phyloP scores from a whole-genome alignment of 805 yeast species.

The Ogataea sp. region DNA sequence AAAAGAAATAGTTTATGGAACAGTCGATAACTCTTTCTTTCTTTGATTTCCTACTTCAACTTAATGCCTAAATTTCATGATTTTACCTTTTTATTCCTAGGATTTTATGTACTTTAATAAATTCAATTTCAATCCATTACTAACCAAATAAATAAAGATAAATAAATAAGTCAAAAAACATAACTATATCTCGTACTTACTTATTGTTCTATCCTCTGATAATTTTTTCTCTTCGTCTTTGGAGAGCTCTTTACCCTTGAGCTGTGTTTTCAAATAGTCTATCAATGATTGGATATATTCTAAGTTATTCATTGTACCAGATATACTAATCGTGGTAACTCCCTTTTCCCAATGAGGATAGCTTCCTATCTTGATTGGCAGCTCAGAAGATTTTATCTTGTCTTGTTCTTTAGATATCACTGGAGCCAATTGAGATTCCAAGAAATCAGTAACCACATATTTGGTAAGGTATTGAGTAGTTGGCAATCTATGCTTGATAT shows the following conservation, averaged over 20 bases:
- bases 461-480: constrained; percentile 32
- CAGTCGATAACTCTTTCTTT: too few relatives aligned
- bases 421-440: constrained; percentile 68
- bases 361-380: constrained; percentile 64
- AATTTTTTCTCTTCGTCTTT: constrained; percentile 44
- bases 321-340: constrained; percentile 63
- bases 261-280: constrained; percentile 19
- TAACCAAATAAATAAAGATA: neutral
- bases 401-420: constrained; percentile 45
- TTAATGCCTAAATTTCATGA: too few relatives aligned
- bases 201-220: constrained; percentile 3
- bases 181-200: neutral
- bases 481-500: constrained; percentile 18
- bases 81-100: too few relatives aligned
- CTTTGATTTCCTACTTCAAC: too few relatives aligned
- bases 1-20: neutral
- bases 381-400: constrained; percentile 22
- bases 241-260: constrained; percentile 51
- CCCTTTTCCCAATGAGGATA: constrained; percentile 71
- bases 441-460: constrained; percentile 51
- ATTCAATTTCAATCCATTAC: neutral
- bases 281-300: constrained; percentile 30
- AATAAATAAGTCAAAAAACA: neutral
- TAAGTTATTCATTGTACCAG: constrained; percentile 42
- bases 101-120: too few relatives aligned